Evolutionary conservation across 768 basidiomycete genomes (phyloP), one percentile per base, ranked within the genome.

Genomic region (Lentinula lateritia): DNA sequence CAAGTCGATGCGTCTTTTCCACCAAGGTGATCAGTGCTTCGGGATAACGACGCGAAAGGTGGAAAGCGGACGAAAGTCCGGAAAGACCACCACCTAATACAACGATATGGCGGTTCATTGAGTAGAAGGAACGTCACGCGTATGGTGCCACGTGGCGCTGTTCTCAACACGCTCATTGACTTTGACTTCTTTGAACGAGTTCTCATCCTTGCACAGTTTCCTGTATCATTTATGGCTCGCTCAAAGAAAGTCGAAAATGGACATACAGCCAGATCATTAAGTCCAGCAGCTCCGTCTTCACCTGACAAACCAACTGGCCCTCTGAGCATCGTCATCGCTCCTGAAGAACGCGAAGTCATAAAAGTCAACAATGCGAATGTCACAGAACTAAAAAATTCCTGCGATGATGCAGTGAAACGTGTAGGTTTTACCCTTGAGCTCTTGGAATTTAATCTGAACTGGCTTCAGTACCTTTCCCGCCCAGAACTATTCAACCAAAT

Each of bases 321-420:
- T 13, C 76, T 86, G 35, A 81, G 82, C 64, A 73, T 83, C 57
- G 66, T 74, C 13, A 71, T 81, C 12, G 63, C 78, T 10, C 64
- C 76, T 2, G 76, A 73, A 57, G 77, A 80, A 38, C 77, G 85
- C 52, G 85, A 87, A 57, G 71, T 74, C 6, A 74, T 87, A 67
- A 87, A 84, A 69, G 81, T 87, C 62, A 88, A 88, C 74, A 83
- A 81, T 64, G 77, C 78, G 4, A 86, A 75, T 67, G 60, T 75
- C 41, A 80, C 79, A 16, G 86, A 88, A 64, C 78, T 88, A 65
- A 87, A 87, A 73, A 85, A 87, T 66, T 82, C 86, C 16, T 87
- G 85, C 63, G 95, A 98, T 73, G 95, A 98, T 75, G 88, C 89
- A 50, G 76, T 98, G 61, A 93, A 92, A 74, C 88, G 92, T 69